These are phyloP conservation scores for Dothideomycetes sp. DNA, from an alignment of 2,329 filamentous ascomycete genomes.

Conservation along the genomic window DNA sequence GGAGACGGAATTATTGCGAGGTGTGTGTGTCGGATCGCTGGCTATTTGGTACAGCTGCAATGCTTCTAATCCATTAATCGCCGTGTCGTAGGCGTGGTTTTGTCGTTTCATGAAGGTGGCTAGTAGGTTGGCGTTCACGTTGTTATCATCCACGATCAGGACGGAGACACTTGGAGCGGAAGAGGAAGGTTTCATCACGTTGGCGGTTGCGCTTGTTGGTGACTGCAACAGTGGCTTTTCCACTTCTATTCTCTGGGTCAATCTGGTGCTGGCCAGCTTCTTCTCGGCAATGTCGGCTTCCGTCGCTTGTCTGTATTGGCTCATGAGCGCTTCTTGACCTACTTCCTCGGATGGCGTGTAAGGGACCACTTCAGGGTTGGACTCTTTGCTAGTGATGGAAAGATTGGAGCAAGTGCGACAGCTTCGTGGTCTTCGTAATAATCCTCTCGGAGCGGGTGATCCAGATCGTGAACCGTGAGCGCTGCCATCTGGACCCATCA, in stretches of 20 bases:
- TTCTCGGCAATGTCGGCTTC: too few species aligned
- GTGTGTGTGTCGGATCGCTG: slow-evolving; percentile 1
- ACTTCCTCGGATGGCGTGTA: slow-evolving; percentile 1
- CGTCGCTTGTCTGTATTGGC: neutral
- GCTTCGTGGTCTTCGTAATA: neutral
- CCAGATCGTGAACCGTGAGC: too few species aligned
- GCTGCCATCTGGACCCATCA: too few species aligned
- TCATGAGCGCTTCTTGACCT: neutral
- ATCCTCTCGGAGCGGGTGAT: neutral
- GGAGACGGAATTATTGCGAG: slow-evolving; percentile 16
- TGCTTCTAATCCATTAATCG: slow-evolving; percentile 40
- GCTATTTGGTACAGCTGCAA: slow-evolving; percentile 31
- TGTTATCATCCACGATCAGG: slow-evolving; percentile 28
- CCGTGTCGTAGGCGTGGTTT: slow-evolving; percentile 18
- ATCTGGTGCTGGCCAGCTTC: neutral
- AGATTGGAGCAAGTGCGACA: neutral
- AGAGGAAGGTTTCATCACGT: too few species aligned
- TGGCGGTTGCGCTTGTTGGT: neutral
- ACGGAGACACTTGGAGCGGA: slow-evolving; percentile 10
- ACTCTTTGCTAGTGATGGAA: neutral
- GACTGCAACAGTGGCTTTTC: slow-evolving; percentile 1
- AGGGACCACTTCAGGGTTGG: slow-evolving; percentile 2
- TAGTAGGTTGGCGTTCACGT: slow-evolving; percentile 23
- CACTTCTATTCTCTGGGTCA: neutral
- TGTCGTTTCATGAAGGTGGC: slow-evolving; percentile 19